Base-by-base conservation (phyloP, 371 early-diverging fungal genomes). In the Mortierella sp. region DNA sequence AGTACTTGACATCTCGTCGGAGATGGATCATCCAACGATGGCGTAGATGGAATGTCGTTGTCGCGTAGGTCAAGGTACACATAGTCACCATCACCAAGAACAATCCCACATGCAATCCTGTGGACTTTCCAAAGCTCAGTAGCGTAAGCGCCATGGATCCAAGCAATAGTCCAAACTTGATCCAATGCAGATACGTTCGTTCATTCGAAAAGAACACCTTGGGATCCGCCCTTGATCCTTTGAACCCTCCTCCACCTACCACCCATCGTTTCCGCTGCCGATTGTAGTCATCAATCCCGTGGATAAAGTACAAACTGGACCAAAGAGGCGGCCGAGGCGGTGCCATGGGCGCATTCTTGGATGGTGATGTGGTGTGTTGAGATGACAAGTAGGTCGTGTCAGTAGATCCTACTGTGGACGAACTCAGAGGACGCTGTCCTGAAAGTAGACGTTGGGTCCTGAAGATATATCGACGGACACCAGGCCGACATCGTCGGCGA, bases 151-250 rank as follows among this genome's bases (percentile, higher is more conserved):
- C 90, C n/a, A 94, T 84, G 5, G 88, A 90, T n/a, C 92, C 84
- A 28, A 93, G 58, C 31, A 90, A 70, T 27, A 90, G 89, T 70
- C 91, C 88, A 49, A 91, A 85, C 58, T 93, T 92, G 43, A 95
- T 85, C 97, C 97, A 96, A 29, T 88, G 87, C 60, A 97, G 86
- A 69, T 94, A 96, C 0, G 97, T 97, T 57, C 97, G 85, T 79
- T 97, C 97, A 69, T 97, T 97, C 25, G 97, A 95, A 81, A 97
- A 94, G 78, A 93, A 94, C 27, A 93, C 94, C 79, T 98, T 98
- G 17, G 96, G 92, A 54, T 96, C 95, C 3, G 25, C n/a, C 24
- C 39, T 39, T 7, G 14, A 14, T 39, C 48, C 48, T 25, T 25
- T 47, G 17, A 21, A 45, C 2, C 40, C n/a, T n/a, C n/a, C n/a